Evolutionary conservation across 148 eudicot species (phyloP).

Genomic region (Beta vulgaris): DNA sequence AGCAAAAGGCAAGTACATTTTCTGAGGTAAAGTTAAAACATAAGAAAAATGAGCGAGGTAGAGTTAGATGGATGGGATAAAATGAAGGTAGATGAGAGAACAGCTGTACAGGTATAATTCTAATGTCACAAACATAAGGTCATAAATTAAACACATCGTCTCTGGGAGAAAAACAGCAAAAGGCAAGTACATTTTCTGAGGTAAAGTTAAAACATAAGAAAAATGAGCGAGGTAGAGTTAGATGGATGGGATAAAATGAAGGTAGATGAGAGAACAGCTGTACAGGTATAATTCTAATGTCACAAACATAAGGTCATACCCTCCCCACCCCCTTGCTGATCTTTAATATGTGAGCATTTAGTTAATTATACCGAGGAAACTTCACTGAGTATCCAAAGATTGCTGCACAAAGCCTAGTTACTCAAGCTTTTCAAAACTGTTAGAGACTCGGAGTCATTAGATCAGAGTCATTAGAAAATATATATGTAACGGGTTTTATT

Average conservation of each 20-base stretch:
- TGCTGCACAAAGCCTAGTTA: not conserved
- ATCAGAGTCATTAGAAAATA: too few species aligned
- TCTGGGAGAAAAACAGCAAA: not conserved
- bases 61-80: not conserved
- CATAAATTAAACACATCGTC: conserved; percentile 4
- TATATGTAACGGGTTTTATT: not conserved
- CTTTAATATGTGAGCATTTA: not conserved
- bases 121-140: not conserved
- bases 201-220: not conserved
- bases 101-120: too few species aligned
- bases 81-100: not conserved
- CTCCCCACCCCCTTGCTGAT: not conserved
- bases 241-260: not conserved
- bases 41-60: not conserved
- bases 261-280: not conserved
- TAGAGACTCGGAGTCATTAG: too few species aligned
- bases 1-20: not conserved
- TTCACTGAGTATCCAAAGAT: not conserved
- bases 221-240: not conserved
- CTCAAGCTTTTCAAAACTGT: not conserved
- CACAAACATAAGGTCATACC: not conserved
- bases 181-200: not conserved
- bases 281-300: not conserved
- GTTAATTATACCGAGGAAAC: not conserved
- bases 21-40: not conserved